Evolutionary conservation across 495 filamentous ascomycete genomes (phyloP).

Genomic region (Aspergillus ostianus): DNA sequence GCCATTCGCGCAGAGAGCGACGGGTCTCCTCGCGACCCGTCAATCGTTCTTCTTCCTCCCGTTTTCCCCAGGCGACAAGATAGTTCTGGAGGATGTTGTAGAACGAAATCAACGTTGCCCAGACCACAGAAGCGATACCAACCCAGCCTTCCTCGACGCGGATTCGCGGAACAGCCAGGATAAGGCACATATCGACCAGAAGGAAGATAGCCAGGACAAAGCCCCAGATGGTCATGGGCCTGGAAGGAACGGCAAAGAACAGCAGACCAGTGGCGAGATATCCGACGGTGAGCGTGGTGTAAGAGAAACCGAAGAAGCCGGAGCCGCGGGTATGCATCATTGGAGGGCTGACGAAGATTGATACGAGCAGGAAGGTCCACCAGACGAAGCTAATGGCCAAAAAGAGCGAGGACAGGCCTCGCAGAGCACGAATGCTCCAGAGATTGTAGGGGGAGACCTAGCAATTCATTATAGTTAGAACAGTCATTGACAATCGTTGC

Average conservation of each 20-base stretch:
- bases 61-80: slow-evolving; percentile 87
- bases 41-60: slow-evolving; percentile 85
- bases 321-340: slow-evolving; percentile 81
- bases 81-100: slow-evolving; percentile 64
- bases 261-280: slow-evolving; percentile 74
- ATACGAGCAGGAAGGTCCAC: slow-evolving; percentile 86
- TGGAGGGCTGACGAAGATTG: slow-evolving; percentile 84
- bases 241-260: slow-evolving; percentile 83
- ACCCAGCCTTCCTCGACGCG: slow-evolving; percentile 87
- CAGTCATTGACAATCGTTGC: not conserved
- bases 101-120: slow-evolving; percentile 62
- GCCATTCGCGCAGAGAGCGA: slow-evolving; percentile 78
- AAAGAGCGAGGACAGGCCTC: slow-evolving; percentile 71
- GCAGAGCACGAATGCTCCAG: slow-evolving; percentile 77
- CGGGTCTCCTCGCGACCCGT: slow-evolving; percentile 88
- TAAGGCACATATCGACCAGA: slow-evolving; percentile 73
- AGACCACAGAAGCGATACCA: slow-evolving; percentile 79
- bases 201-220: slow-evolving; percentile 68
- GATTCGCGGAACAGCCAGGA: slow-evolving; percentile 66
- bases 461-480: slow-evolving; percentile 2
- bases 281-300: slow-evolving; percentile 66
- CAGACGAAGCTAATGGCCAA: slow-evolving; percentile 75
- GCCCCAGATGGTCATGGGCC: slow-evolving; percentile 67
- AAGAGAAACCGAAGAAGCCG: slow-evolving; percentile 86
- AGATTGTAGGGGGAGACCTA: slow-evolving; percentile 95